Percentiles rank a stretch among this genome's conserved stretches.
Evolutionary conservation across 129 eudicot species (phyloP).

Genomic region (Gnaphalium uliginosum): DNA sequence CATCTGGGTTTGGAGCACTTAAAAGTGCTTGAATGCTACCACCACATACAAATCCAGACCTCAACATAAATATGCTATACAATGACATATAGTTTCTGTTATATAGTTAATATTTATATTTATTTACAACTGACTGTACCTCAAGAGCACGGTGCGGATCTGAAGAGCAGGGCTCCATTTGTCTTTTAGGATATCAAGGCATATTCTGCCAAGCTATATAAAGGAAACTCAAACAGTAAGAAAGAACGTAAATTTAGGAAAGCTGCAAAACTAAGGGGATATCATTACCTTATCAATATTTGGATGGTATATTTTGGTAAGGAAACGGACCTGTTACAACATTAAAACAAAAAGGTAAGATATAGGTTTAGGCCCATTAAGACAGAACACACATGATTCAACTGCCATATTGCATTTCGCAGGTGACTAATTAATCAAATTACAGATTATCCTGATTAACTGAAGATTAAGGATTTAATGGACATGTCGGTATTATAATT

Average conservation of each 20-base stretch:
- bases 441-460: background rate
- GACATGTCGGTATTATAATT: background rate
- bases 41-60: background rate
- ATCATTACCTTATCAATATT: slow-evolving; percentile 50
- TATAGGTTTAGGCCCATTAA: too few species aligned
- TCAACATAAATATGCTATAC: background rate
- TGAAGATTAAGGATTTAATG: background rate
- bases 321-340: slow-evolving; percentile 49
- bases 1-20: slow-evolving; percentile 59
- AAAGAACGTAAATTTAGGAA: too few species aligned
- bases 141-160: slow-evolving; percentile 50
- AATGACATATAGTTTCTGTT: background rate
- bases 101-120: too few species aligned
- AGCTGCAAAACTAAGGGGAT: background rate
- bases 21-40: slow-evolving; percentile 54
- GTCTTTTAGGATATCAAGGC: slow-evolving; percentile 64
- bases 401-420: background rate
- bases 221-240: slow-evolving; percentile 9
- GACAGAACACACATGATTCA: too few species aligned
- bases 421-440: background rate
- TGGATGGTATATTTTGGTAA: slow-evolving; percentile 55
- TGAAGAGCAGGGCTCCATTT: slow-evolving; percentile 65
- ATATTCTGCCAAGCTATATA: slow-evolving; percentile 53
- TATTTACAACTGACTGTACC: slow-evolving; percentile 18
- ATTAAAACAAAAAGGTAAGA: background rate